phyloP scores from a whole-genome alignment of 176 grass and related monocot genomes.

The Rhynchospora breviuscula region DNA sequence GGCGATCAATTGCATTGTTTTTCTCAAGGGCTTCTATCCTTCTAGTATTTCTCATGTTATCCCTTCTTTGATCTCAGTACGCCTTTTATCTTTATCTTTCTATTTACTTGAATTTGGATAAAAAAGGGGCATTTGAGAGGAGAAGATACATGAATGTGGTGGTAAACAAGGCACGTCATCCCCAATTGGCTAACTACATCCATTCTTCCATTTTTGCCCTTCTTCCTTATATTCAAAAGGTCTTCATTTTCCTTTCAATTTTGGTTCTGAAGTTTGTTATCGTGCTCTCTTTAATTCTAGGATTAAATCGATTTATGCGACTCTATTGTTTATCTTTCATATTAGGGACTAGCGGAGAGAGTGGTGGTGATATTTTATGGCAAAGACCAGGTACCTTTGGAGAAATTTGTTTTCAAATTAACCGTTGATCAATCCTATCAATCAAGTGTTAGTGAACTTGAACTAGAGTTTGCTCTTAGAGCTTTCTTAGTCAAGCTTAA shows the following conservation, averaged over 20 bases:
- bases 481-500: conserved; percentile 88
- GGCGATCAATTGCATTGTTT: conserved; percentile 86
- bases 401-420: conserved; percentile 93
- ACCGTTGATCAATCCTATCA: conserved; percentile 52
- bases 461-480: conserved; percentile 73
- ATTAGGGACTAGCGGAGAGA: conserved; percentile 70
- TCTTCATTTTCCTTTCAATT: conserved; percentile 15
- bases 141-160: conserved; percentile 98
- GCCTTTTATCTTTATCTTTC: not conserved
- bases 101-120: conserved; percentile 28
- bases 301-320: not conserved
- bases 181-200: conserved; percentile 63
- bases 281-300: not conserved
- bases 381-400: conserved; percentile 50
- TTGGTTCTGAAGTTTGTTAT: not conserved
- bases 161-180: conserved; percentile 79
- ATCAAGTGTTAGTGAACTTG: conserved; percentile 54
- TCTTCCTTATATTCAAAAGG: conserved; percentile 77
- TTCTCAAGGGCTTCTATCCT: conserved; percentile 89
- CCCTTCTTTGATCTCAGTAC: conserved; percentile 14
- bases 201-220: conserved; percentile 54
- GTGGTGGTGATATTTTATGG: conserved; percentile 75
- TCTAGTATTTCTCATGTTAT: conserved; percentile 36
- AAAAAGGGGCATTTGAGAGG: conserved; percentile 84
- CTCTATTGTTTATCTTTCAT: not conserved